Base-by-base conservation (phyloP, 495 filamentous ascomycete species). In the Lineolata rhizophorae region DNA sequence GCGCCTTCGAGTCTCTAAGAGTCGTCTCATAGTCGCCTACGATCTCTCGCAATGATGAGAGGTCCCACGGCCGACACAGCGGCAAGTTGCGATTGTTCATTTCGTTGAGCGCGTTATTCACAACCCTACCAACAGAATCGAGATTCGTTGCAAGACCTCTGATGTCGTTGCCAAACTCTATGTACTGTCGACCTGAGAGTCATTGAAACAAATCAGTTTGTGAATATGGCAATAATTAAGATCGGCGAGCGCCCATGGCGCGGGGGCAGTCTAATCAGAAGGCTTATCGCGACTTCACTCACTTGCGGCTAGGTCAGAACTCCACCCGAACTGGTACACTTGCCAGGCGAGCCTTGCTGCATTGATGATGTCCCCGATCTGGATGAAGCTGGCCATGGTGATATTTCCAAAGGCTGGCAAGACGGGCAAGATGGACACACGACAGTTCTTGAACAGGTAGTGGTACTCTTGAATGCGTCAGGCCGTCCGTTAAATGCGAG, bases 1-100 rank as follows among this genome's bases (percentile, higher is more conserved):
- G 35, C 21, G 26, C 25, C 15, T 38, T 16, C 20, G 43, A 49
- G 27, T 49, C 46, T 8, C n/a, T 12, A 5, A 49, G 29, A 4
- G 46, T 49, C 20, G 18, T 21, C 2, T 39, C 10, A 27, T 40
- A 49, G 27, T 49, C 37, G 2, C 46, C 46, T 27, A 44, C 37
- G 11, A 46, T 43, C 35, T 46, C 40, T 25, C 18, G 11, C n/a
- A 48, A 15, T 14, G 34, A 39, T 3, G 36, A 20, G 5, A 39
- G 13, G 21, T 42, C 34, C 35, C 35, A 48, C 33, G 5, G 9
- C n/a, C n/a, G n/a, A n/a, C n/a, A n/a, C n/a, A n/a, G n/a, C 15
- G 13, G 42, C 45, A 30, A 33, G 35, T 2, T 35, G 9, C 28
- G 28, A 8, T 8, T 16, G 8, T 30, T 6, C 8, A 30, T 16